phyloP scores from a whole-genome alignment of 257 asterid species.

The Cynanchum wilfordii region DNA sequence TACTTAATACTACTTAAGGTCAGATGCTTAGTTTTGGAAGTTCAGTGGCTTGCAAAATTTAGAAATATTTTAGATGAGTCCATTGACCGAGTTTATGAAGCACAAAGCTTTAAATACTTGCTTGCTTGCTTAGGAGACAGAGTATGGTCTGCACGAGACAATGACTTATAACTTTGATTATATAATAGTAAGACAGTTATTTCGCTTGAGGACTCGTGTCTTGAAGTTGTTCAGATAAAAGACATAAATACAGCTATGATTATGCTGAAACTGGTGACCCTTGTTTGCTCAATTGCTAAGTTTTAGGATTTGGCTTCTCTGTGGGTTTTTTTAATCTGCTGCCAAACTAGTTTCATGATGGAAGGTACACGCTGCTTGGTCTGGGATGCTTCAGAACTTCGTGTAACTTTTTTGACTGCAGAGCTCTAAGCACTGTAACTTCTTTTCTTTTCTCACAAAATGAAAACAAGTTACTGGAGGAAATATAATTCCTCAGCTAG shows the following conservation, averaged over 20 bases:
- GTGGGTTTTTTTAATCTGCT: slow-evolving; percentile 3
- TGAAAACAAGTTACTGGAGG: not conserved
- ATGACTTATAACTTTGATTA: not conserved
- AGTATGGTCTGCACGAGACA: too few species aligned
- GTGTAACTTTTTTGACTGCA: not conserved
- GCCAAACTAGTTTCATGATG: not conserved
- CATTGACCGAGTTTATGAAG: not conserved
- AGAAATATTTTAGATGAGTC: not conserved
- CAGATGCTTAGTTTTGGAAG: not conserved
- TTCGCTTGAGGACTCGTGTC: not conserved
- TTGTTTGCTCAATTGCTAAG: not conserved
- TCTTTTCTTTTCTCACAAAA: slow-evolving; percentile 1
- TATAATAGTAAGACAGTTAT: not conserved
- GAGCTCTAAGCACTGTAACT: not conserved
- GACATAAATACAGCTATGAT: not conserved
- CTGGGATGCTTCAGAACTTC: not conserved
- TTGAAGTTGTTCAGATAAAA: not conserved
- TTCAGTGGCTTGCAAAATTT: not conserved
- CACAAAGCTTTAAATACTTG: not conserved
- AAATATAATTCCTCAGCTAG: not conserved
- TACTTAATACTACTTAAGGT: not conserved
- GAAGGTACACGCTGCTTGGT: slow-evolving; percentile 6
- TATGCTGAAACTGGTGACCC: not conserved
- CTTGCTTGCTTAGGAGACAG: not conserved
- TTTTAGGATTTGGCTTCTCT: not conserved